Evolutionary conservation across 768 basidiomycete species (phyloP), one percentile per base, ranked within the genome.

Genomic region (Lentinula guzmanii): DNA sequence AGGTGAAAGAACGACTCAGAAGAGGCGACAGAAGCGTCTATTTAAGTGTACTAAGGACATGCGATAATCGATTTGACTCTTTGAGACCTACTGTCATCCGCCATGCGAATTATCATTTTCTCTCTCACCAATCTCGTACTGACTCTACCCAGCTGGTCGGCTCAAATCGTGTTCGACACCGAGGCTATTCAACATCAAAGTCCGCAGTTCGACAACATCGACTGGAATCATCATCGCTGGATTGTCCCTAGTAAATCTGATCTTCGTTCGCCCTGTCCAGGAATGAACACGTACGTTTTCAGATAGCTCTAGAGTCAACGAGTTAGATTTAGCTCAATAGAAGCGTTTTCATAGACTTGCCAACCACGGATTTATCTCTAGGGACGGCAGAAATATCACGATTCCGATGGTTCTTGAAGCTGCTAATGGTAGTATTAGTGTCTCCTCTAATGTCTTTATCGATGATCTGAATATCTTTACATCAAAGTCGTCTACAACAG

Each of bases 401-500:
- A 60, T 51, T 35, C 58, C 33, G 18, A 51, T 50, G 34, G 58
- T 60, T 15, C 6, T 60, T 11, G 15, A 60, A 18, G 58, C 58
- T 24, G 35, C 15, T 18, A 1, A 50, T 37, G 21, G 58, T 60
- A 48, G 13, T 46, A 6, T 10, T 24, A 15, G 31, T 45, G 28
- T 4, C 11, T 60, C 21, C n/a, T 15, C 13, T 1, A 18, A 5
- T 7, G 16, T 18, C 31, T 8, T 1, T 3, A 10, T 15, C 3
- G 37, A 39, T 13, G 9, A 18, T 16, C 11, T 35, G 34, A 45
- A 21, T 1, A 48, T 6, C 5, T 16, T 28, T 10, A 11, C 35
- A 13, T 21, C 15, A 33, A 16, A 65, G 65, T 61, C 24, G 63
- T 64, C 11, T 66, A 64, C 51, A 66, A 66, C 28, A 60, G 63